Evolutionary conservation across 1,139 yeast species (phyloP), one percentile per base, ranked within the genome.

Genomic region (Suhomyces bokatorum): DNA sequence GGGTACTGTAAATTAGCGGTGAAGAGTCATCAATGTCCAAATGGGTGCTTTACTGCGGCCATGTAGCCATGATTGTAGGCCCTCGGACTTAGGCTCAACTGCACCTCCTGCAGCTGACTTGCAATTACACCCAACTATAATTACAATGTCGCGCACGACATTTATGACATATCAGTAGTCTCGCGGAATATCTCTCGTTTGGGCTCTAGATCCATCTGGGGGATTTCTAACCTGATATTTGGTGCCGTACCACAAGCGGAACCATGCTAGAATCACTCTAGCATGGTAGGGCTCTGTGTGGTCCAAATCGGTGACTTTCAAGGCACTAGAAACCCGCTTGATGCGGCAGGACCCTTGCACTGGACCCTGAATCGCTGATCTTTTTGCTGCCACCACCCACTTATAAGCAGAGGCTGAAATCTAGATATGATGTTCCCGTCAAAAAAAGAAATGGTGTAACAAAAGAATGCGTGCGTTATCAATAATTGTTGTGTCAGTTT

Each of bases 171-270:
- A 34, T 34, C 36, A 8, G 29, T 16, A 24, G 35, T 32, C 15
- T 24, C 14, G 8, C 35, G 35, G 35, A 32, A 32, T 15, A 32
- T 13, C 14, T 24, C 16, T 10, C n/a, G 29, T 12, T 11, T 26
- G 29, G 29, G 29, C 29, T 26, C 15, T 17, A 27, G 36, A 22
- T 34, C 6, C 17, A 13, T 22, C 16, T 14, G 16, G 36, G 15
- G 36, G 13, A 16, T 22, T 34, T 24, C 29, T 14, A 24, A 34
- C 36, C 36, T 6, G 14, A 13, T 27, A 13, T 20, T 7, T 24
- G 29, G 36, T 34, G 36, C 36, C 36, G 36, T 34, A 24, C 36
- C 26, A 34, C 36, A 34, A 24, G 36, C 29, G 36, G 36, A 24
- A 6, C 36, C 5, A 6, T 26, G 29, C n/a, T 26, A 6, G n/a